These are phyloP conservation scores for Paramarasmius palmivorus DNA, from an alignment of 1,284 basidiomycete genomes.

Conservation along the genomic window DNA sequence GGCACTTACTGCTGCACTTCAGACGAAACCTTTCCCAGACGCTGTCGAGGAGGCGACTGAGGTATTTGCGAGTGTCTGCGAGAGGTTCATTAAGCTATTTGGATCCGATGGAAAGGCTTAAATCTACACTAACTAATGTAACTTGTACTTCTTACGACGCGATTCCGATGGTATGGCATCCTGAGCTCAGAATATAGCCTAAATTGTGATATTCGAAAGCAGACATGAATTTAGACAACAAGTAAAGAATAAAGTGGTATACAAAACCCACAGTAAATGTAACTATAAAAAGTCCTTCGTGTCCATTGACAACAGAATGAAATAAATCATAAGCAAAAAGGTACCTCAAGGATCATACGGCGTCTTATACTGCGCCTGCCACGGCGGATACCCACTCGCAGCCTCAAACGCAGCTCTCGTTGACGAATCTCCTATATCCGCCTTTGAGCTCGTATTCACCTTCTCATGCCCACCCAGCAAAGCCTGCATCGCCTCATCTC, in stretches of 20 bases:
- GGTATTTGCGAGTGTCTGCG: slow-evolving; percentile 41
- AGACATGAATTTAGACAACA: too few species aligned
- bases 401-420: slow-evolving; percentile 12
- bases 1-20: slow-evolving; percentile 31
- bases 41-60: slow-evolving; percentile 47
- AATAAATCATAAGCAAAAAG: background rate
- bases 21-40: slow-evolving; percentile 43
- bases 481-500: slow-evolving; percentile 41
- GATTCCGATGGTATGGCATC: too few species aligned
- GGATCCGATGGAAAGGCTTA: slow-evolving; percentile 42
- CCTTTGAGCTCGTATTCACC: too few species aligned
- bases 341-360: slow-evolving; percentile 1
- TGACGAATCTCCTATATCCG: slow-evolving; percentile 4
- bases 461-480: slow-evolving; percentile 28
- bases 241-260: too few species aligned
- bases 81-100: slow-evolving; percentile 43
- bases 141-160: too few species aligned
- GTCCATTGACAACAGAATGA: too few species aligned
- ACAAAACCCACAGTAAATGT: too few species aligned
- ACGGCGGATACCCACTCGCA: slow-evolving; percentile 9
- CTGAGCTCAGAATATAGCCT: too few species aligned
- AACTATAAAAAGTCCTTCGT: too few species aligned
- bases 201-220: too few species aligned
- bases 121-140: background rate
- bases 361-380: slow-evolving; percentile 4